These are phyloP conservation scores for Calamus simplicifolius DNA, from an alignment of 176 grass and related monocot species.

Conservation along the genomic window DNA sequence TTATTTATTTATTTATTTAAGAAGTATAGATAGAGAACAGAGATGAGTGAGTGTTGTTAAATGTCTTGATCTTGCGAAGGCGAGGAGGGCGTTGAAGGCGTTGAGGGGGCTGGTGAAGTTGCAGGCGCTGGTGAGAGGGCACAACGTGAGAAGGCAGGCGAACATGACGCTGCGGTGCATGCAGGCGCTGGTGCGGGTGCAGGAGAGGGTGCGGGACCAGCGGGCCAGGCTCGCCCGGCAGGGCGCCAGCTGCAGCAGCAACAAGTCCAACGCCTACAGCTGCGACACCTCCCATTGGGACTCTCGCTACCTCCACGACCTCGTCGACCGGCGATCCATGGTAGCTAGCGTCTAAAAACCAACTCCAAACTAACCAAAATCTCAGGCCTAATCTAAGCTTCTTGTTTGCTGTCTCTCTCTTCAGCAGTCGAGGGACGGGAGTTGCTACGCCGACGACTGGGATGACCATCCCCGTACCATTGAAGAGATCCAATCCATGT, in stretches of 20 bases:
- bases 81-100: conserved; percentile 68
- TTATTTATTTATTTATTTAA: background rate
- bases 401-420: too few relatives aligned
- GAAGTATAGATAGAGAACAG: too few relatives aligned
- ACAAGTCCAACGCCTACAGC: conserved; percentile 67
- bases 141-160: conserved; percentile 93
- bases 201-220: conserved; percentile 83
- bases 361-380: background rate
- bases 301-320: conserved; percentile 65
- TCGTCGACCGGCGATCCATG: conserved; percentile 66
- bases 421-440: conserved; percentile 68
- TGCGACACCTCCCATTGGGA: conserved; percentile 70
- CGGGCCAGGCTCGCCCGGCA: conserved; percentile 71
- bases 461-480: conserved; percentile 75
- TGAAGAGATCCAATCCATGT: conserved; percentile 88
- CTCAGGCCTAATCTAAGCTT: too few relatives aligned
- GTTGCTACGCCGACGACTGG: conserved; percentile 87
- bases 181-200: conserved; percentile 95
- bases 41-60: too few relatives aligned
- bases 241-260: conserved; percentile 36
- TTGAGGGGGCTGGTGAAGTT: conserved; percentile 86
- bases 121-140: conserved; percentile 88
- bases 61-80: conserved; percentile 7
- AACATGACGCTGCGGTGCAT: conserved; percentile 96
- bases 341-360: conserved; percentile 18